Conservation (phyloP, 371 early-diverging fungal genomes). For the Mortierella sp. region DNA sequence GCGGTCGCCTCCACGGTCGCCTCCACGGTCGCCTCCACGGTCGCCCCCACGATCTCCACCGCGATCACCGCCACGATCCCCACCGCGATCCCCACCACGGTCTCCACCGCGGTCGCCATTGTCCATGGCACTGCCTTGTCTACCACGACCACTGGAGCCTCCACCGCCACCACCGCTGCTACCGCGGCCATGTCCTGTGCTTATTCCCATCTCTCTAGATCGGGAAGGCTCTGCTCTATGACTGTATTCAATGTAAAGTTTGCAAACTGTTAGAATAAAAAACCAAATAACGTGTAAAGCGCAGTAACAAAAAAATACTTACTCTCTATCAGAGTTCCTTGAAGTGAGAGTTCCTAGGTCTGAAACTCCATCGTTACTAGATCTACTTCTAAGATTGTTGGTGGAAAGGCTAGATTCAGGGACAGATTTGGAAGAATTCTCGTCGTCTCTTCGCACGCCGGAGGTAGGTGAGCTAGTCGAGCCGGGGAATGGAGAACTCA, state of each 20-base stretch:
- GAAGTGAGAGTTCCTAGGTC: constrained; percentile 7
- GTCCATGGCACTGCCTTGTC: not conserved
- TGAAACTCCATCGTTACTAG: not conserved
- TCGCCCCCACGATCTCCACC: not conserved
- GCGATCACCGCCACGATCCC: not conserved
- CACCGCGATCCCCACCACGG: not conserved
- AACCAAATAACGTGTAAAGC: not conserved
- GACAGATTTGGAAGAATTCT: not conserved
- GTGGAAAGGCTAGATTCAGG: constrained; percentile 21
- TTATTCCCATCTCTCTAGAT: constrained; percentile 16
- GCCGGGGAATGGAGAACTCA: constrained; percentile 10
- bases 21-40: not conserved
- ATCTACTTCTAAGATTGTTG: constrained; percentile 21
- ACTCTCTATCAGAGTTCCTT: constrained; percentile 22
- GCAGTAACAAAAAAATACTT: constrained; percentile 6
- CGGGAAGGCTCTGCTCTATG: constrained; percentile 23
- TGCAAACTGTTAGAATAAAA: not conserved
- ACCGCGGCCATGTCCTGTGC: constrained; percentile 5
- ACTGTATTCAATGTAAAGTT: not conserved
- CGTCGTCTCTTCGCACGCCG: constrained; percentile 13
- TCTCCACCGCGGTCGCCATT: not conserved
- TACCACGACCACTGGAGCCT: constrained; percentile 10
- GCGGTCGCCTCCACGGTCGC: not conserved
- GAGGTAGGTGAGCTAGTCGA: constrained; percentile 14
- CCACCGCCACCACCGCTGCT: constrained; percentile 5